Conservation (phyloP, 768 basidiomycete species). For the Xerocomus brunneocitrinus region DNA sequence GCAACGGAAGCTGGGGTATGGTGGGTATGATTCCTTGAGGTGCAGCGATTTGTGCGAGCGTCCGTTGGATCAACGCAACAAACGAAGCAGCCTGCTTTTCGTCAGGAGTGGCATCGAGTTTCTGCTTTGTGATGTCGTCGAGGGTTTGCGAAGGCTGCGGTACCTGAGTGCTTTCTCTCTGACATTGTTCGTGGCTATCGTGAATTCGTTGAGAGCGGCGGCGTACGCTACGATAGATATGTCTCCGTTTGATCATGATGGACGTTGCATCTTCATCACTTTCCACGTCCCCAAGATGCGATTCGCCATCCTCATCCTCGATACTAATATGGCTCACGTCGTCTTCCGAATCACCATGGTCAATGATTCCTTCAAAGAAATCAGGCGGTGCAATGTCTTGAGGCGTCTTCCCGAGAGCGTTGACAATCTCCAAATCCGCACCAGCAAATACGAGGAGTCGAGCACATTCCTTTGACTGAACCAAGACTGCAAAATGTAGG, state of each 20-base stretch:
- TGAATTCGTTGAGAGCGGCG: constrained; percentile 21
- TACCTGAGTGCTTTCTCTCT: not conserved
- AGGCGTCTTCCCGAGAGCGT: constrained; percentile 65
- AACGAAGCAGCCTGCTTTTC: constrained; percentile 46
- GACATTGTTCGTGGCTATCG: constrained; percentile 17
- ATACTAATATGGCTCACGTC: constrained; percentile 20
- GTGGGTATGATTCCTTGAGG: constrained; percentile 54
- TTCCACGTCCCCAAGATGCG: constrained; percentile 65
- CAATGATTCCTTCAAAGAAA: constrained; percentile 39
- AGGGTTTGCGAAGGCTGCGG: constrained; percentile 1
- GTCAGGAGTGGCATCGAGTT: constrained; percentile 18
- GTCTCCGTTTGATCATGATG: constrained; percentile 26
- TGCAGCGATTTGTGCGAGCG: constrained; percentile 56
- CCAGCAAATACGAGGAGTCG: constrained; percentile 70
- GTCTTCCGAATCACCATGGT: constrained; percentile 14
- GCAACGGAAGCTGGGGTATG: constrained; percentile 44
- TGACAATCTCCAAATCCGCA: constrained; percentile 74
- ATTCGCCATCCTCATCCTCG: constrained; percentile 49
- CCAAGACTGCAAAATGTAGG: constrained; percentile 77
- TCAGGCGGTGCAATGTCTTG: constrained; percentile 50
- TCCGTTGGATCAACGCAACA: constrained; percentile 72
- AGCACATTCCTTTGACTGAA: constrained; percentile 58
- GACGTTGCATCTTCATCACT: constrained; percentile 52
- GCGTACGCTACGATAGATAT: constrained; percentile 32
- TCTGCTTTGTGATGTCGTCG: constrained; percentile 22